Base-by-base conservation (phyloP, 768 basidiomycete species). In the Fomitopsis pulvina region DNA sequence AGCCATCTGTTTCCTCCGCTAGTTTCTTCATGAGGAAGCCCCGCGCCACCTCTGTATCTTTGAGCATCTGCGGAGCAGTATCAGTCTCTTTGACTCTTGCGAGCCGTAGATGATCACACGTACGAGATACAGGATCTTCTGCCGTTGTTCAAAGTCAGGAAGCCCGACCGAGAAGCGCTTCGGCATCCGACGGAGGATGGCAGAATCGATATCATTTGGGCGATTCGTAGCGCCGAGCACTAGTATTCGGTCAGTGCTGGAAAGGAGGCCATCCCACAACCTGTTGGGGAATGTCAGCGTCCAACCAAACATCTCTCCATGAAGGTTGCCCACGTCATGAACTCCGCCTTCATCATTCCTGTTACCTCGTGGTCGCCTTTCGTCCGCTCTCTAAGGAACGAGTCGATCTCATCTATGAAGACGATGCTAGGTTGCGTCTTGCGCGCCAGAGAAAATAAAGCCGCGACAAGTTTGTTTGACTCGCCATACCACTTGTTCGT, bases 341-440 rank as follows among this genome's bases (percentile, higher is more conserved):
- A 91, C 61, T 92, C 89, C 0, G 93, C 93, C 67, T 97, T 96
- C 80, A 97, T 94, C 92, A 97, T 97, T 4, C 86, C 93, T 29
- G 93, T 98, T 45, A 92, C 95, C 60, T 99, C 96, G 63, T 99
- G 96, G 61, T 98, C 95, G 9, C 85, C 84, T 49, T 81, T 79
- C 24, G 83, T 82, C 53, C 96, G 75, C 64, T 95, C 90, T 48
- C 94, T 75, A 64, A 99, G 69, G 66, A 99, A 92, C 1, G 89
- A 91, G 61, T 99, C 95, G 57, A 99, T 97, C 68, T 98, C 96
- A 64, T 99, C 95, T 61, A 98, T 96, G 67, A 99, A 99, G 57
- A 99, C 94, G 63, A 99, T 98, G 51, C 85, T 79, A 0, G 96
- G 96, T 60, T 97, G 92, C 2, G 89, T 80, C 69, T 98, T 97